Percentiles rank a stretch among this genome's conserved stretches.
phyloP scores from a whole-genome alignment of 768 basidiomycete genomes.

The Dentipellis sp. region DNA sequence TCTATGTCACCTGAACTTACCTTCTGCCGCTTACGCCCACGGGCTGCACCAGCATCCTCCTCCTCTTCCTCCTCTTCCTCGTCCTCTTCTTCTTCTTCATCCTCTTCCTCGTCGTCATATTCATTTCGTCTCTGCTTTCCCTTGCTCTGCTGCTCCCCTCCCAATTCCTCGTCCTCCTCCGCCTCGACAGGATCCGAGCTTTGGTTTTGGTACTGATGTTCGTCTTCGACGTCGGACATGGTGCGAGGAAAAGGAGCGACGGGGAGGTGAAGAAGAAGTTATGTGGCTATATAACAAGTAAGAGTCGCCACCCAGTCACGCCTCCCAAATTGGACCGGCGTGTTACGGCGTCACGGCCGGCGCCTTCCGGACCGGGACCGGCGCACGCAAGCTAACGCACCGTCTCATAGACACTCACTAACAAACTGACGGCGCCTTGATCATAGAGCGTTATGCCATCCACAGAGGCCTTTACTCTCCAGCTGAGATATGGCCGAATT shows the following conservation, averaged over 20 bases:
- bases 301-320: neutral
- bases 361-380: too few species aligned
- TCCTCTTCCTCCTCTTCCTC: slow-evolving; percentile 32
- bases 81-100: slow-evolving; percentile 28
- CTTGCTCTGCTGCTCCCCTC: slow-evolving; percentile 25
- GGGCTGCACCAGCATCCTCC: slow-evolving; percentile 31
- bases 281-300: neutral
- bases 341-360: too few species aligned
- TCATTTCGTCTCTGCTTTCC: slow-evolving; percentile 28
- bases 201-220: slow-evolving; percentile 22
- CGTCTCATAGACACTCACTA: too few species aligned
- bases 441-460: too few species aligned
- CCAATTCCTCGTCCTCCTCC: slow-evolving; percentile 24
- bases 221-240: slow-evolving; percentile 38
- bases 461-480: too few species aligned
- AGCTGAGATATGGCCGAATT: slow-evolving; percentile 30
- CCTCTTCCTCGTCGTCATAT: slow-evolving; percentile 33
- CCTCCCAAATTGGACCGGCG: neutral
- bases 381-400: too few species aligned
- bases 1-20: slow-evolving; percentile 23
- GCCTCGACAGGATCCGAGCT: slow-evolving; percentile 20
- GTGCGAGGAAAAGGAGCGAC: slow-evolving; percentile 20
- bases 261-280: neutral
- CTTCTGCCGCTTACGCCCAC: slow-evolving; percentile 53
- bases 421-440: too few species aligned